phyloP scores from a whole-genome alignment of 1,284 basidiomycete genomes.

The Trametes polyzona region DNA sequence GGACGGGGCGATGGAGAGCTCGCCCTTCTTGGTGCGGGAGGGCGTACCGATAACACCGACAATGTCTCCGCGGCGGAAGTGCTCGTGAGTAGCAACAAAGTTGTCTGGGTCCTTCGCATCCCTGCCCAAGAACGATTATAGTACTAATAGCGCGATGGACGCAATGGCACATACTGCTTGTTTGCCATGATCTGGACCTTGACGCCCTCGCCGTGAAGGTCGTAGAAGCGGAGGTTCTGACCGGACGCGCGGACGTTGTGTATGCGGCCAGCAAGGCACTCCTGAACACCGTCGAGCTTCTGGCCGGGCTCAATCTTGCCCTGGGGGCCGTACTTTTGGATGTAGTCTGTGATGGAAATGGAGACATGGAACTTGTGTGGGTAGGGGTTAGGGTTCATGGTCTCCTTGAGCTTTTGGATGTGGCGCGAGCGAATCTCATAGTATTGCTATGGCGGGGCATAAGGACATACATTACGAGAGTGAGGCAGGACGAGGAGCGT shows the following conservation, averaged over 20 bases:
- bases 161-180: constrained; percentile 67
- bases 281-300: constrained; percentile 55
- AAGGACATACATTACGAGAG: neutral
- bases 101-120: constrained; percentile 72
- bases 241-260: constrained; percentile 88
- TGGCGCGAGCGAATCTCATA: constrained; percentile 91
- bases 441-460: constrained; percentile 79
- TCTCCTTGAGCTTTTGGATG: constrained; percentile 86
- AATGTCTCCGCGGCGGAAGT: constrained; percentile 95
- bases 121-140: constrained; percentile 40
- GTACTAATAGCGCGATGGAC: neutral
- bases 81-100: constrained; percentile 80
- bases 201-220: constrained; percentile 89
- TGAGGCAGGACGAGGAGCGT: constrained; percentile 31
- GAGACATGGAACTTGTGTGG: constrained; percentile 99
- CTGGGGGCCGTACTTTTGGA: constrained; percentile 76
- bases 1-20: constrained; percentile 88
- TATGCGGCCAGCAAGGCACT: constrained; percentile 86
- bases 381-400: constrained; percentile 91
- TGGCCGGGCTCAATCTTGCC: constrained; percentile 69
- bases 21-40: constrained; percentile 94
- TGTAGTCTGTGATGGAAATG: constrained; percentile 78
- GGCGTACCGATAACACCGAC: constrained; percentile 92
- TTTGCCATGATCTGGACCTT: constrained; percentile 97
- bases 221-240: constrained; percentile 93